A percentile compares a stretch with the other conserved stretches of the same genome.
These are phyloP conservation scores for Inga laurina DNA, from an alignment of 306 rosid genomes.

Conservation along the genomic window DNA sequence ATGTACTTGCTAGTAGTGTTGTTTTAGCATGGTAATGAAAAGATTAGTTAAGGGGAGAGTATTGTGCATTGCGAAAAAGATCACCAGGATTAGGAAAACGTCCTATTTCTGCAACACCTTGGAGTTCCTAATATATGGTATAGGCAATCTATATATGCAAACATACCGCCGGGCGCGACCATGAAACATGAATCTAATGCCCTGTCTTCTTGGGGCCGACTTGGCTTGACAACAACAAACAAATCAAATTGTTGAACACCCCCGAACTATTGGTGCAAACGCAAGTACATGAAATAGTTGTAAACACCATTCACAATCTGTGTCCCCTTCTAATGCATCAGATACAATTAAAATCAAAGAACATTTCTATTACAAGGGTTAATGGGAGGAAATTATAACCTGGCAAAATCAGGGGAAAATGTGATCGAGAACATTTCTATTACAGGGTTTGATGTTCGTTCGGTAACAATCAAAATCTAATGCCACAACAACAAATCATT, in stretches of 20 bases:
- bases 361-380: slow-evolving; percentile 17
- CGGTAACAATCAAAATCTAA: slow-evolving; percentile 29
- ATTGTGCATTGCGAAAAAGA: background rate
- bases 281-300: background rate
- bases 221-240: background rate
- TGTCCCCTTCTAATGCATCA: background rate
- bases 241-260: background rate
- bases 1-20: too few species aligned
- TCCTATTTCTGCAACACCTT: background rate
- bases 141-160: background rate
- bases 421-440: slow-evolving; percentile 1
- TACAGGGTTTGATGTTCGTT: slow-evolving; percentile 28
- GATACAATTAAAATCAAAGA: background rate
- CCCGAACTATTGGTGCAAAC: background rate
- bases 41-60: too few species aligned
- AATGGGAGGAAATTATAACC: background rate
- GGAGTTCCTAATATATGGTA: background rate
- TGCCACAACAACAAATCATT: slow-evolving; percentile 51
- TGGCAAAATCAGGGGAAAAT: background rate
- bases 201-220: background rate
- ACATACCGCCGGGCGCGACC: background rate
- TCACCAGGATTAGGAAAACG: background rate
- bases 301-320: background rate
- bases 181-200: background rate
- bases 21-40: too few species aligned